phyloP scores from a whole-genome alignment of 225 moss, liverwort and hornwort species.

The Polytrichum formosum region DNA sequence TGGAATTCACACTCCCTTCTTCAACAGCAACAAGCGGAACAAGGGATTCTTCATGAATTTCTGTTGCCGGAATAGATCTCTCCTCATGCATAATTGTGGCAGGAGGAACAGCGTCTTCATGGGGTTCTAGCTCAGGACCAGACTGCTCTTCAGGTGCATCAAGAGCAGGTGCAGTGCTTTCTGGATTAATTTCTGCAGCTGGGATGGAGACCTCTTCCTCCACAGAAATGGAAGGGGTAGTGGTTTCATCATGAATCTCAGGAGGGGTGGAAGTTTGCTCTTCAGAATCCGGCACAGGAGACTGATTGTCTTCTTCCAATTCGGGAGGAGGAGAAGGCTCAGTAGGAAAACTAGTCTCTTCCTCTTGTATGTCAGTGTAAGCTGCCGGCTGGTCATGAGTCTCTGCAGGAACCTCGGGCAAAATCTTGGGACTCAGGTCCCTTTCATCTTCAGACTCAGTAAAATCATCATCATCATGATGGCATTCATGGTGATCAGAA shows the following conservation, averaged over 20 bases:
- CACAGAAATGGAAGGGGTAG: slow-evolving; percentile 13
- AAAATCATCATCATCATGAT: not conserved
- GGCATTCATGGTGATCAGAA: slow-evolving; percentile 14
- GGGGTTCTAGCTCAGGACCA: slow-evolving; percentile 16
- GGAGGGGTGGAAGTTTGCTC: slow-evolving; percentile 19
- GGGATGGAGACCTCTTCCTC: slow-evolving; percentile 21
- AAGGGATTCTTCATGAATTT: slow-evolving; percentile 16
- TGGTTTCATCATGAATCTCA: slow-evolving; percentile 15
- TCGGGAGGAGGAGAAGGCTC: slow-evolving; percentile 19
- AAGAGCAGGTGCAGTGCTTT: slow-evolving; percentile 9
- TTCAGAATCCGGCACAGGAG: not conserved
- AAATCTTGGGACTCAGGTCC: slow-evolving; percentile 28
- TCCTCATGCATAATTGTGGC: slow-evolving; percentile 10
- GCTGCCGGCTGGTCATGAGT: slow-evolving; percentile 30
- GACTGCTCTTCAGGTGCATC: slow-evolving; percentile 17
- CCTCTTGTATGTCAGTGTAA: slow-evolving; percentile 26
- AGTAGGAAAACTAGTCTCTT: slow-evolving; percentile 34
- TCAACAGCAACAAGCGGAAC: slow-evolving; percentile 9
- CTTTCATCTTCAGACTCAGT: slow-evolving; percentile 32
- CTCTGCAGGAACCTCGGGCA: slow-evolving; percentile 26
- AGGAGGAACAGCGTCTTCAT: not conserved
- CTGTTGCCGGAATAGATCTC: slow-evolving; percentile 15
- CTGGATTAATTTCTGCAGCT: slow-evolving; percentile 13
- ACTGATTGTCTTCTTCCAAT: slow-evolving; percentile 11
- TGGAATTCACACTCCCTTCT: slow-evolving; percentile 13